Base-by-base conservation (phyloP, 345 rosid genomes). In the Dimocarpus longan region DNA sequence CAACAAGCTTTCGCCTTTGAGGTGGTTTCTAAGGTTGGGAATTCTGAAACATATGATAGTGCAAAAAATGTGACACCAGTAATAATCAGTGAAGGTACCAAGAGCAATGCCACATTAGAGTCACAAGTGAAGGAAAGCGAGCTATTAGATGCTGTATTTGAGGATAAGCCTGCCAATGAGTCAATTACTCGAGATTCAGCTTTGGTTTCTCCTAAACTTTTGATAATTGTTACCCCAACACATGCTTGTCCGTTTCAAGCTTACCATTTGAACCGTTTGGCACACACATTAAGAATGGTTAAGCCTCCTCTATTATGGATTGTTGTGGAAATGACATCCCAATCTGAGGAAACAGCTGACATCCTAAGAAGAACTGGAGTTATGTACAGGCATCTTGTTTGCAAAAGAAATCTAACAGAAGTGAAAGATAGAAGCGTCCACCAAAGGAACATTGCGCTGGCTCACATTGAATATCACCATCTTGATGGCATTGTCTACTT, bases 261-360 rank as follows among this genome's bases (percentile, higher is more conserved):
- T 22, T 86, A 82, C 79, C 84, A 86, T 82, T 78, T 91, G 80
- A 88, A 82, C 68, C 89, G 87, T 46, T 73, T 90, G 86, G 90
- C 88, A 0, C 71, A 85, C 68, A 82, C 92, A 12, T 73, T 91
- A 76, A 87, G 77, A 74, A 84, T 82, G 26, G 87, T 85, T n/a
- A 80, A 79, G 48, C 87, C 90, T 77, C 95, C 93, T 63, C 73
- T 91, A 16, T 77, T 91, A 86, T 91, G 93, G 95, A 85, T 90
- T 56, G 92, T 91, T 77, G 91, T 88, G 83, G 92, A 88, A 80
- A 85, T 82, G 92, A 69, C 83, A 68, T 69, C 86, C 37, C 92
- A 90, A 79, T 87, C 93, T 44, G 85, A 77, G 13, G 88, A 88
- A 85, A 83, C 91, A 10, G 90, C 93, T 46, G 81, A 88, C 71